A percentile compares a stretch with the other conserved stretches of the same genome.
Conservation (phyloP, 225 moss, liverwort and hornwort species). For the Pleurozium schreberi region DNA sequence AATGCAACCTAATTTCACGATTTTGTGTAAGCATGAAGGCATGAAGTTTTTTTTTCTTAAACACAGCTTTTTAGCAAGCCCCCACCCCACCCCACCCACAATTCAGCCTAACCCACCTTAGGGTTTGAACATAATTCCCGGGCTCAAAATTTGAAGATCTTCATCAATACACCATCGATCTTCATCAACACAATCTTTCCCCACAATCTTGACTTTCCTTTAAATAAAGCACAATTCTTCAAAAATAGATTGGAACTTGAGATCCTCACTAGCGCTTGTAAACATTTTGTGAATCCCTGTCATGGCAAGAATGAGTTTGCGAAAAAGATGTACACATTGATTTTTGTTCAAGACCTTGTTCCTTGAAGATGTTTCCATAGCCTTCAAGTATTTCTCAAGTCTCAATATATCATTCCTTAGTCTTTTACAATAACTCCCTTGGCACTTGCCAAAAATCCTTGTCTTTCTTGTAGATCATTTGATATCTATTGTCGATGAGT, state of each 20-base stretch:
- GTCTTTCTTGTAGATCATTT: neutral
- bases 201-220: neutral
- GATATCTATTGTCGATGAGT: neutral
- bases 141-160: no score
- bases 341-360: neutral
- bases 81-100: no score
- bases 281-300: neutral
- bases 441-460: neutral
- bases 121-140: no score
- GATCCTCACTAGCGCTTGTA: neutral
- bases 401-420: neutral
- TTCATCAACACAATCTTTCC: accelerated
- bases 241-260: neutral
- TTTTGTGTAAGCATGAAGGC: no score
- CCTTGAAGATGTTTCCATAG: neutral
- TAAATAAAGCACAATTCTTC: neutral
- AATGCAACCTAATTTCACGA: no score
- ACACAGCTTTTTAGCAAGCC: no score
- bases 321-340: neutral
- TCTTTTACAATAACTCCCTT: neutral
- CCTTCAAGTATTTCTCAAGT: neutral
- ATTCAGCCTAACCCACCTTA: no score
- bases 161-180: neutral
- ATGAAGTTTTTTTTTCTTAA: no score
- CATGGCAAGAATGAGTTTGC: neutral